phyloP scores from a whole-genome alignment of 345 rosid species.

The Syzygium grande region DNA sequence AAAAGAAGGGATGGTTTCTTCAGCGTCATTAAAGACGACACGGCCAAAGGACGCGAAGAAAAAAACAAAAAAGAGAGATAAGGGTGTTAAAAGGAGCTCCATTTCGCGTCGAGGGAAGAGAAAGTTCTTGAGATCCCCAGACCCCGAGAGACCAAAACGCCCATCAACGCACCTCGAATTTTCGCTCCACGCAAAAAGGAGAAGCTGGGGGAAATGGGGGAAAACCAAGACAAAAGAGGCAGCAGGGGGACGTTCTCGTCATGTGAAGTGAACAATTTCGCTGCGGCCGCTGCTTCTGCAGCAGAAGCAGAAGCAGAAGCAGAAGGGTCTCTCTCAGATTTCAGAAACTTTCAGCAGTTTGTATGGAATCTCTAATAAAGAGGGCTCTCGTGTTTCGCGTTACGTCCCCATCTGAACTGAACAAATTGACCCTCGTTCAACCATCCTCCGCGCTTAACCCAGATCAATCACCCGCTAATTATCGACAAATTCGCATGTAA shows the following conservation, averaged over 20 bases:
- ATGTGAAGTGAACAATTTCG: neutral
- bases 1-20: neutral
- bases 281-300: neutral
- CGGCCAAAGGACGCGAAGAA: neutral
- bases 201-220: neutral
- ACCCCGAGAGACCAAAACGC: neutral
- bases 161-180: neutral
- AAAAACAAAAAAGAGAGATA: neutral
- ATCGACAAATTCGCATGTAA: neutral
- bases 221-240: neutral
- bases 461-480: neutral
- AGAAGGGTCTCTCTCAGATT: neutral
- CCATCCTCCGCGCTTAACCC: neutral
- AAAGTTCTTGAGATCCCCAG: neutral
- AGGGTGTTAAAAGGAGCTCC: neutral
- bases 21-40: neutral
- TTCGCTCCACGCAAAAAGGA: neutral
- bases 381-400: neutral
- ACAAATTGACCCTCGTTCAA: neutral
- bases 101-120: neutral
- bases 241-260: neutral
- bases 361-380: neutral
- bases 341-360: neutral
- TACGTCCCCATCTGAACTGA: neutral
- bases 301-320: neutral